Percentiles rank a stretch among this genome's conserved stretches.
phyloP scores from a whole-genome alignment of 1,284 basidiomycete genomes.

The Apiotrichum gracile region DNA sequence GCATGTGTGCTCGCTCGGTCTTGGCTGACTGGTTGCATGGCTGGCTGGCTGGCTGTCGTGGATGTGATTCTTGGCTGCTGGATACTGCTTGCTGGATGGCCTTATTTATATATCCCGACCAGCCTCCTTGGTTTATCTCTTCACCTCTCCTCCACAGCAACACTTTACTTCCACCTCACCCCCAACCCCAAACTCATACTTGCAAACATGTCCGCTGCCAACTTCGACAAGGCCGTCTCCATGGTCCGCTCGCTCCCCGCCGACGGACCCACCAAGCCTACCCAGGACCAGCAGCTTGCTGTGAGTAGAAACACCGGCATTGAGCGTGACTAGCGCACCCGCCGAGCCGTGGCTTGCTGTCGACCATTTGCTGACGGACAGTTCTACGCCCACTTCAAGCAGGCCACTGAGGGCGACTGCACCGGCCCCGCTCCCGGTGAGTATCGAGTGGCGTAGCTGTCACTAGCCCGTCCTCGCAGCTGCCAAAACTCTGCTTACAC shows the following conservation, averaged over 20 bases:
- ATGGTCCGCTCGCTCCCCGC: constrained; percentile 66
- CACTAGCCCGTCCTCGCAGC: not conserved
- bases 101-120: too few species aligned
- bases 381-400: constrained; percentile 93
- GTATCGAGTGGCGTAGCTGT: constrained; percentile 3
- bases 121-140: not conserved
- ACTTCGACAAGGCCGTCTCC: constrained; percentile 63
- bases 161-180: constrained; percentile 5
- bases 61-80: too few species aligned
- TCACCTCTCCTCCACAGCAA: not conserved
- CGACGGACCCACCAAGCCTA: constrained; percentile 72
- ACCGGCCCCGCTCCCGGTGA: constrained; percentile 39
- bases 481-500: not conserved
- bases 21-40: too few species aligned
- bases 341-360: too few species aligned
- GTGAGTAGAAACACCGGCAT: constrained; percentile 44
- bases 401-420: constrained; percentile 65
- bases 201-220: constrained; percentile 25
- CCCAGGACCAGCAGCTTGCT: constrained; percentile 67
- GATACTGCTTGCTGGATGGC: too few species aligned
- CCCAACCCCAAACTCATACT: constrained; percentile 5
- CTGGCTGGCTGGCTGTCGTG: too few species aligned
- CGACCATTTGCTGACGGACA: constrained; percentile 36
- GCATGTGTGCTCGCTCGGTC: too few species aligned
- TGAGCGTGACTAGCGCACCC: too few species aligned